A percentile compares a stretch with the other conserved stretches of the same genome.
These are phyloP conservation scores for Apiospora aurea DNA, from an alignment of 2,329 filamentous ascomycete species.

Conservation along the genomic window DNA sequence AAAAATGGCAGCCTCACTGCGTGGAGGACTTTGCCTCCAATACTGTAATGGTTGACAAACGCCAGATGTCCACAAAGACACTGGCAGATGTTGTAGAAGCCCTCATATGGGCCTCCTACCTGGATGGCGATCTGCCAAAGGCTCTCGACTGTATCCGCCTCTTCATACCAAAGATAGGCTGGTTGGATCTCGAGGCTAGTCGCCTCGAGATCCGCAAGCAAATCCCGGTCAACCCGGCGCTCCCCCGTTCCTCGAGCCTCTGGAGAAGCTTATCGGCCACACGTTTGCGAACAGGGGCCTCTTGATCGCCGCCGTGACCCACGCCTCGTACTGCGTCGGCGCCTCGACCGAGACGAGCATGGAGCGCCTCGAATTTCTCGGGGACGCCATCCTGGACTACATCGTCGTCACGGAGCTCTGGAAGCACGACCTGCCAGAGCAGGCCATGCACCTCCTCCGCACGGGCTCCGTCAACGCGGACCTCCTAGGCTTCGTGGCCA, in stretches of 20 bases:
- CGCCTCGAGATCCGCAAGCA: conserved; percentile 52
- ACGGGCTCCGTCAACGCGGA: conserved; percentile 81
- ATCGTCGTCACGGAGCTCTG: conserved; percentile 73
- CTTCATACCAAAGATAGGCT: conserved; percentile 68
- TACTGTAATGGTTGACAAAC: conserved; percentile 23
- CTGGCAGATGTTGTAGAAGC: conserved; percentile 90
- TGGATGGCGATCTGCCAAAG: conserved; percentile 71
- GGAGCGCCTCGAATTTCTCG: conserved; percentile 86
- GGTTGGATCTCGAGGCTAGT: conserved; percentile 54
- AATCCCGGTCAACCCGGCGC: conserved; percentile 44
- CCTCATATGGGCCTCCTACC: conserved; percentile 77
- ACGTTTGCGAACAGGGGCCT: conserved; percentile 72
- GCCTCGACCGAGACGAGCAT: conserved; percentile 49
- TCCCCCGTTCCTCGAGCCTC: conserved; percentile 52
- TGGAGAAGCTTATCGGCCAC: conserved; percentile 76
- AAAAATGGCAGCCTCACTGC: conserved; percentile 76
- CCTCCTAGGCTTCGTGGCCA: conserved; percentile 78
- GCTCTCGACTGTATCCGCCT: conserved; percentile 69
- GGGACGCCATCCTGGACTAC: conserved; percentile 84
- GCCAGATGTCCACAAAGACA: conserved; percentile 67
- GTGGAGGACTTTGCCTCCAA: conserved; percentile 49
- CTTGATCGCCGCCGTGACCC: conserved; percentile 81
- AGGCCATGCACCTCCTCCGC: conserved; percentile 78
- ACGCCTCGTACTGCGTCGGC: conserved; percentile 64
- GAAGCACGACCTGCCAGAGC: conserved; percentile 51